Percentiles rank a stretch among this genome's conserved stretches.
Conservation (phyloP, 495 filamentous ascomycete species). For the Xylaria venustula region DNA sequence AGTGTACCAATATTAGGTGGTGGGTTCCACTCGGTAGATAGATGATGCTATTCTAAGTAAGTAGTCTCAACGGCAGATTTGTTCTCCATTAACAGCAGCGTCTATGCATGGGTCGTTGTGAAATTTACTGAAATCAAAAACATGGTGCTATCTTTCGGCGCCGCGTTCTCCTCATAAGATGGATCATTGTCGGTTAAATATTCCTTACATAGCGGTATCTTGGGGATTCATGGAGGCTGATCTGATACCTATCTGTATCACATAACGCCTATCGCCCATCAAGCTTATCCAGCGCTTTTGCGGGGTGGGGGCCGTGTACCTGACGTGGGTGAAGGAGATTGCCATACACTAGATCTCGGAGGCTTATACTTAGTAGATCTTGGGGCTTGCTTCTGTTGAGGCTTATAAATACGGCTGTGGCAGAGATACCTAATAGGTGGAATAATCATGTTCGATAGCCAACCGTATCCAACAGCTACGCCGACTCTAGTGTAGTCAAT, state of each 20-base stretch:
- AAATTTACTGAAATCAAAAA: neutral
- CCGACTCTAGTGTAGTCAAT: neutral
- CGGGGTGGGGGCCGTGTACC: neutral
- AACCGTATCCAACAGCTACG: neutral
- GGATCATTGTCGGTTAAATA: neutral
- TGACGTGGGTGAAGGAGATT: neutral
- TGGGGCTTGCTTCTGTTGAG: neutral
- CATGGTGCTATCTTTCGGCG: neutral
- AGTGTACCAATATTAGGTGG: neutral
- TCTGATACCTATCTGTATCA: neutral
- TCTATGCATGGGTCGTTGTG: constrained; percentile 15
- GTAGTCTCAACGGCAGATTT: neutral
- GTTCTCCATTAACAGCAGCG: neutral
- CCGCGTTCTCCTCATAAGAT: neutral
- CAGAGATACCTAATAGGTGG: neutral
- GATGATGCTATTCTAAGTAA: constrained; percentile 5
- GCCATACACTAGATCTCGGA: neutral
- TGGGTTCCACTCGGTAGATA: neutral
- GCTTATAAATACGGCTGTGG: neutral
- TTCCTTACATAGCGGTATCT: neutral
- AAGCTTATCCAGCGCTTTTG: neutral
- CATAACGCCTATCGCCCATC: neutral
- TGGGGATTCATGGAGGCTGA: neutral
- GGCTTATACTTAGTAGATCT: neutral
- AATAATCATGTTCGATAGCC: neutral